These are phyloP conservation scores for Eimeria acervulina DNA, from an alignment of 169 alveolate genomes.

Conservation along the genomic window DNA sequence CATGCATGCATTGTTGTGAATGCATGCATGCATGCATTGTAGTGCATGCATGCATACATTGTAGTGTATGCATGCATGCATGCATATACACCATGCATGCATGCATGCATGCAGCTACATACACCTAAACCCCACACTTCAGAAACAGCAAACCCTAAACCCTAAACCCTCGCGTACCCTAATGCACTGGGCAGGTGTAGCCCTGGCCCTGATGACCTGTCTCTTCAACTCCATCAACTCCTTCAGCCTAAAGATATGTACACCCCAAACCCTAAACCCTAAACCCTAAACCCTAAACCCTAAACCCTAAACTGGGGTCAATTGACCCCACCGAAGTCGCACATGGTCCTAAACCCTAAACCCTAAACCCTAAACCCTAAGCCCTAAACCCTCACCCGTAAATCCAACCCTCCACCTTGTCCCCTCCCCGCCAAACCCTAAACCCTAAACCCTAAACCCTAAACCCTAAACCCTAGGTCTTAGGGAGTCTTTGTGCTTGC, in stretches of 20 bases:
- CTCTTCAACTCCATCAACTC: slow-evolving; percentile 93
- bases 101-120: not conserved
- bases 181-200: slow-evolving; percentile 94
- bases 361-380: not conserved
- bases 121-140: not conserved
- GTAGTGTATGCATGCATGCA: too few relatives aligned
- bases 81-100: not conserved
- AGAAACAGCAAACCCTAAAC: slow-evolving; percentile 4
- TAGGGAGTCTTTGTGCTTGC: not conserved
- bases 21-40: too few relatives aligned
- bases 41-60: too few relatives aligned
- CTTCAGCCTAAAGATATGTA: slow-evolving; percentile 90
- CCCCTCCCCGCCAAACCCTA: not conserved
- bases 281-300: slow-evolving; percentile 26
- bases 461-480: not conserved
- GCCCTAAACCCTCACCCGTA: not conserved
- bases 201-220: slow-evolving; percentile 92
- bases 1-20: too few relatives aligned
- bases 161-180: slow-evolving; percentile 86
- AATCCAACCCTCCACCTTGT: not conserved
- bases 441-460: not conserved
- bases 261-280: slow-evolving; percentile 82
- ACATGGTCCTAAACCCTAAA: not conserved
- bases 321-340: too few relatives aligned
- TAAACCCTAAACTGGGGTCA: slow-evolving; percentile 12